Base-by-base conservation (phyloP, 2,329 filamentous ascomycete genomes). In the Dothistroma pini region DNA sequence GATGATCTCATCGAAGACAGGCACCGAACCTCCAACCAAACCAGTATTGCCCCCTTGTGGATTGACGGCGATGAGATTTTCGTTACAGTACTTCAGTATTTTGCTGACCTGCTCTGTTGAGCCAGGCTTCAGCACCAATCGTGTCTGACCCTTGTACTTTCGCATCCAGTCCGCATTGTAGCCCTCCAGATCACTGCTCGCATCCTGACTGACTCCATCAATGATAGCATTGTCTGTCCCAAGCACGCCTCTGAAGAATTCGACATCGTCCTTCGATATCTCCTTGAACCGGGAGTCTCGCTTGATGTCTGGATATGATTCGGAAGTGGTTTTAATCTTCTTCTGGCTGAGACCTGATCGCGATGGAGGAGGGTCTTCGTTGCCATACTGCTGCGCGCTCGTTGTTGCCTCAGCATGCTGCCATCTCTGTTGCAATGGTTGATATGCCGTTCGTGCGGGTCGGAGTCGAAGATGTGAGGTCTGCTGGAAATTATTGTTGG, bases 111-210 rank as follows among this genome's bases (percentile, higher is more conserved):
- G 89, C 70, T 93, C 87, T 0, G 91, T 93, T 16, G 86, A 89
- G 56, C 83, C 85, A 11, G 95, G 95, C 78, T 92, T 96, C 64
- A 99, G 79, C 4, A 97, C 92, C 29, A 99, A 80, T 72, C 88
- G 86, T 63, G 90, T 87, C 77, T 97, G 92, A 32, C 95, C 96
- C 63, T 90, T 88, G 80, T 96, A 99, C 79, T 99, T 99, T 77
- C 90, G 88, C 93, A 99, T 97, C 95, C 96, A 99, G 79, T 99
- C 95, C 74, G 88, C 86, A 77, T 99, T 99, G 83, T 92, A 99
- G 8, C 90, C 85, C 74, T 95, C 91, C 66, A 97, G 83, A 73
- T 97, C 95, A 70, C 90, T 89, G 2, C 82, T 79, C 14, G 86
- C 86, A 75, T 93, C 86, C 68, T 85, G 77, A 3, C 86, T 90